Base-by-base conservation (phyloP, 768 basidiomycete genomes). In the Panellus pusillus region DNA sequence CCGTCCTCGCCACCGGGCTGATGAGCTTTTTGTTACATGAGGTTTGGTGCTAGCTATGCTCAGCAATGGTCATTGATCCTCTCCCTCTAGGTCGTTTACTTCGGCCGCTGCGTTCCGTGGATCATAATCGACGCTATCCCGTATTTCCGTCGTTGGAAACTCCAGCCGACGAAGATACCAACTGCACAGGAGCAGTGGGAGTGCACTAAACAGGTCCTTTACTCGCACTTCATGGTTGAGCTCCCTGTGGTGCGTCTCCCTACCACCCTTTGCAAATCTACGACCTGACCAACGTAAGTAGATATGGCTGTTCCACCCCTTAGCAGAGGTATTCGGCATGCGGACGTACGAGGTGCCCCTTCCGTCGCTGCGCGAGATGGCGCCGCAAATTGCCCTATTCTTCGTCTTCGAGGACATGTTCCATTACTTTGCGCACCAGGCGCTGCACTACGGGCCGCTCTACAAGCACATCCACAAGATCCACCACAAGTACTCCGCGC, bases 401-500 rank as follows among this genome's bases (percentile, higher is more conserved):
- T 97, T 98, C 71, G 77, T 96, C 67, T 91, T 97, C 60, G 97
- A 99, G 73, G 96, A 98, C 70, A 82, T 88, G 64, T 98, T 90
- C 80, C 96, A 99, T 72, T 98, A 87, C 76, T 79, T 89, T 66
- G 93, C 93, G 20, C 94, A 98, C 72, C 87, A 92, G 63, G 86
- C 87, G 3, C 81, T 98, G 15, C 95, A 98, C 72, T 88, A 81
- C 58, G 87, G 90, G 47, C 67, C 79, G 1, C 77, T 96, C 47
- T 95, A 96, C 79, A 92, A 88, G 70, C 79, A 94, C 70, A 92
- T 97, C 60, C 94, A 97, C 81, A 96, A 97, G 73, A 79, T 98
- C 32, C 97, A 99, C 70, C 97, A 98, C 82, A 92, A 93, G 66
- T 97, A 93, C 72, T 89, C 89, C 9, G 96, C 96, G 15, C 97